Percentiles rank a stretch among this genome's conserved stretches.
phyloP scores from a whole-genome alignment of 2,329 filamentous ascomycete species.

The Sarocladiaceae sp. region DNA sequence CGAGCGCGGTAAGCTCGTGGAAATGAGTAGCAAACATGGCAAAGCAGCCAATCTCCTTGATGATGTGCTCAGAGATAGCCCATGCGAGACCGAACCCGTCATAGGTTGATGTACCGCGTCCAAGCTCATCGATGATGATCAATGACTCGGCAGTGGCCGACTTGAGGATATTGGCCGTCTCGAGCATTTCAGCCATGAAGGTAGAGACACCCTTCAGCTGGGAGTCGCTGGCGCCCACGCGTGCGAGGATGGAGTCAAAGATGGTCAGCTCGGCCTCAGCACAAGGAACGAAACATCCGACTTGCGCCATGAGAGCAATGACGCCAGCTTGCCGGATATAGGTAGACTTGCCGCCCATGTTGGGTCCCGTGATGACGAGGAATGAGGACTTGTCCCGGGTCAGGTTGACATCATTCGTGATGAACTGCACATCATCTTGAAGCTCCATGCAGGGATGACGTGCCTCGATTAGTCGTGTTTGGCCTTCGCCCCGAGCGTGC shows the following conservation, averaged over 20 bases:
- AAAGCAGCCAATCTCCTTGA: conserved; percentile 91
- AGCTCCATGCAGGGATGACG: conserved; percentile 98
- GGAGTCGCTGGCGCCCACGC: conserved; percentile 92
- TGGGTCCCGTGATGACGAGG: conserved; percentile 93
- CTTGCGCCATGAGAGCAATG: conserved; percentile 94
- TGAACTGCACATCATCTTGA: conserved; percentile 98
- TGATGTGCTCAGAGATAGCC: conserved; percentile 97
- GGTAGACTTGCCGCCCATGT: conserved; percentile 98
- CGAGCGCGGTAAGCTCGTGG: conserved; percentile 91
- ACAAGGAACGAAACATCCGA: conserved; percentile 94
- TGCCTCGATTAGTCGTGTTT: conserved; percentile 86
- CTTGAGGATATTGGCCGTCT: conserved; percentile 97
- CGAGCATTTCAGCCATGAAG: conserved; percentile 99
- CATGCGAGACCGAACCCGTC: conserved; percentile 98
- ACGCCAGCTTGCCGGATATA: conserved; percentile 98
- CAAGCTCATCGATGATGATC: conserved; percentile 98
- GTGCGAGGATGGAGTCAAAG: conserved; percentile 94
- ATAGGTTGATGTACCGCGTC: conserved; percentile 94
- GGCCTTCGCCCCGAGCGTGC: conserved; percentile 80
- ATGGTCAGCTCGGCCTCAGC: conserved; percentile 86
- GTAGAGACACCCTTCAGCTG: conserved; percentile 97
- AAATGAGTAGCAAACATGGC: conserved; percentile 97
- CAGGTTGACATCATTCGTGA: conserved; percentile 91
- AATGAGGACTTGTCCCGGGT: conserved; percentile 78
- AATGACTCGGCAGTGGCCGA: conserved; percentile 91